Evolutionary conservation across 2,329 filamentous ascomycete genomes (phyloP), one percentile per base, ranked within the genome.

Genomic region (Aspergillus vadensis): DNA sequence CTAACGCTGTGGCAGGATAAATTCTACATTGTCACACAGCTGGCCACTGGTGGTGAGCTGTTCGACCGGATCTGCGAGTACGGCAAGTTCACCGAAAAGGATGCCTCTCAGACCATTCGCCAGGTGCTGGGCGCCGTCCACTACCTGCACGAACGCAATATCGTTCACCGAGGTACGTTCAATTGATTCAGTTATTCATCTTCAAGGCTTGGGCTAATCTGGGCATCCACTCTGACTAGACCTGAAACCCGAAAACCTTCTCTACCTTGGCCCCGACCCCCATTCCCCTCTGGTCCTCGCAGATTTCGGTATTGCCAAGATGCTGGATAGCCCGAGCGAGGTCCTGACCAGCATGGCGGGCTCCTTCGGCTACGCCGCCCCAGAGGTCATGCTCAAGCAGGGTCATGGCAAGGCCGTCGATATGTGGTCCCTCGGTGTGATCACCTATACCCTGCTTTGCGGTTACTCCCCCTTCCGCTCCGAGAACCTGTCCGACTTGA

Each of bases 361-460:
- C 47, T 98, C 95, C 0, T 98, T 99, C 74, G 95, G 95, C 57
- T 99, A 99, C 72, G 95, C 95, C 19, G 95, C 95, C 1, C 95
- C 95, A 8, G 95, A 99, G 77, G 93, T 99, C 61, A 99, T 99
- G 95, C 84, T 97, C 66, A 97, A 97, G 83, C 88, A 91, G 73
- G 95, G 95, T 19, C 96, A 99, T 76, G 95, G 95, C 75, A 99
- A 98, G 79, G 92, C 95, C 4, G 95, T 98, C 36, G 95, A 99
- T 75, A 97, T 99, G 91, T 99, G 95, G 95, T 98, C 95, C 3
- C 85, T 99, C 79, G 95, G 95, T 64, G 95, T 99, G 72, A 99
- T 99, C 72, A 98, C 95, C 44, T 99, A 99, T 80, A 99, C 95
- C 15, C 84, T 99, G 27, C 90, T 99, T 55, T 99, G 96, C 75